These are phyloP conservation scores for Lagenaria siceraria DNA, from an alignment of 306 rosid species.

Conservation along the genomic window DNA sequence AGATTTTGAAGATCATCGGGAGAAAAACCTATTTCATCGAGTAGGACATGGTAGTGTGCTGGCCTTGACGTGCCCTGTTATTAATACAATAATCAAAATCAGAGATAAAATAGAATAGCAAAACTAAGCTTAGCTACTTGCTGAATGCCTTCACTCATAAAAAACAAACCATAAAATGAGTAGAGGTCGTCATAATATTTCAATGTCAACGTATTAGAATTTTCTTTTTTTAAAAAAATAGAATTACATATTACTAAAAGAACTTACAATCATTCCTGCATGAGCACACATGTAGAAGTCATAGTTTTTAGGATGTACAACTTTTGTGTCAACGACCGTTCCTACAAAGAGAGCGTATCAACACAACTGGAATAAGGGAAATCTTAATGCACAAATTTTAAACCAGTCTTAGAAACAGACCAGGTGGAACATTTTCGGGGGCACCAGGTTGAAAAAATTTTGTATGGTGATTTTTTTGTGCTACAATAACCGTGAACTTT, in stretches of 20 bases:
- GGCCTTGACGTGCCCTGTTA: conserved; percentile 85
- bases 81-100: conserved; percentile 1
- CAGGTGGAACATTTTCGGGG: conserved; percentile 77
- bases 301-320: conserved; percentile 63
- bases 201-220: background rate
- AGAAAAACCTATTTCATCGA: conserved; percentile 90
- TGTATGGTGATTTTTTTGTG: conserved; percentile 79
- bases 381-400: background rate
- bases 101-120: background rate
- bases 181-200: background rate
- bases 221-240: too few species aligned
- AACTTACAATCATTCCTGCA: conserved; percentile 63
- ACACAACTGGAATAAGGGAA: background rate
- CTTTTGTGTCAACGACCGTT: conserved; percentile 70
- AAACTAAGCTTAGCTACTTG: background rate
- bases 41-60: conserved; percentile 69
- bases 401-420: conserved; percentile 21
- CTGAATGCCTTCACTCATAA: background rate
- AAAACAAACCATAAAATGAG: background rate
- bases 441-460: conserved; percentile 51
- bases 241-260: background rate
- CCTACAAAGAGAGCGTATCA: conserved; percentile 36
- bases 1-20: conserved; percentile 68
- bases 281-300: conserved; percentile 92
- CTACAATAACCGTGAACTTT: conserved; percentile 71